Base-by-base conservation (phyloP, 768 basidiomycete species). In the Ramaria rubella region DNA sequence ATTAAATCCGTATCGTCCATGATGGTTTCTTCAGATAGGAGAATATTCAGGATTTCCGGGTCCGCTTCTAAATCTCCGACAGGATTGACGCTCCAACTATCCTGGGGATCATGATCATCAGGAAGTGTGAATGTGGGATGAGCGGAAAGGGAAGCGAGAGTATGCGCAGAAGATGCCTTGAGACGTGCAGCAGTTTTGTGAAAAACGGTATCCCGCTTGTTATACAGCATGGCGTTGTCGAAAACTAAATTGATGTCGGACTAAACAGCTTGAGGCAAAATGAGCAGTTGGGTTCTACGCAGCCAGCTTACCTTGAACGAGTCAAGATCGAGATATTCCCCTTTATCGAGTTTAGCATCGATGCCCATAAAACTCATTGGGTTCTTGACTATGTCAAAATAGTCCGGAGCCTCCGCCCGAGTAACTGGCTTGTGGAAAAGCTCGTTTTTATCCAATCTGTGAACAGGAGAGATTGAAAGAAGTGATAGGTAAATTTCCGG, bases 281-380 rank as follows among this genome's bases (percentile, higher is more conserved):
- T 30, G 21, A 24, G 54, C 19, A 40, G 43, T 45, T 34, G 59
- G 42, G 26, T 19, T 3, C 19, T 5, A 26, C 15, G 29, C 27
- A 5, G 52, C 54, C 27, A 19, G 58, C 71, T 15, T 60, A 83
- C 90, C 69, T 83, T 81, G 73, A 97, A 94, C 4, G 78, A 69
- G 30, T 83, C 75, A 0, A 88, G 68, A 64, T 90, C 83, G 75
- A 85, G 83, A 69, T 97, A 98, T 64, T 87, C 81, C 58, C 90
- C 86, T 33, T 77, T 75, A 51, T 94, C 87, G 29, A 99, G 73
- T 68, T 90, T 95, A 27, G 72, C 70, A 45, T 90, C 86, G 64
- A 99, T 95, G 27, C 76, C 77, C 12, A 76, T 77, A 84, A 94
- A 94, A 59, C 86, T 87, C 91, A 96, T 96, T 0, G 96, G 96